Percentiles rank a stretch among this genome's conserved stretches.
These are phyloP conservation scores for Citropsis articulata DNA, from an alignment of 345 rosid species.

Conservation along the genomic window DNA sequence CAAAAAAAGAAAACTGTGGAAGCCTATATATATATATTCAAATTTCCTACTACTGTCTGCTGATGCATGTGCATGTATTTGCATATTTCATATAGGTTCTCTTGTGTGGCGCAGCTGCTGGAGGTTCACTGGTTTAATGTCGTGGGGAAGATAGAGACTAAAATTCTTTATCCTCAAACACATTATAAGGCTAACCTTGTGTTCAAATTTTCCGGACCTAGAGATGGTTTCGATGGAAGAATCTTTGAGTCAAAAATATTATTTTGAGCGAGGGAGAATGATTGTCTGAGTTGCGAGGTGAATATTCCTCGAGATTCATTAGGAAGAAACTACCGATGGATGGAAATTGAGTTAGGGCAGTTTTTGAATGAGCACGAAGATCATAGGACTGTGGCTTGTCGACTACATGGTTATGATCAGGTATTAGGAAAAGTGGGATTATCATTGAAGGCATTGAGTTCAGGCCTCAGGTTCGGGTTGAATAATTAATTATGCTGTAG, in stretches of 20 bases:
- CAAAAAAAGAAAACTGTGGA: no score
- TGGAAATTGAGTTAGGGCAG: background rate
- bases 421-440: background rate
- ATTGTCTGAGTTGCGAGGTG: background rate
- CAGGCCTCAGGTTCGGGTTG: background rate
- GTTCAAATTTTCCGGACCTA: background rate
- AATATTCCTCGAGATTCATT: background rate
- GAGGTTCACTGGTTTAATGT: conserved; percentile 16
- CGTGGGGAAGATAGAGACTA: conserved; percentile 16
- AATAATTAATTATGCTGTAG: no score
- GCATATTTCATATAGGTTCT: conserved; percentile 9
- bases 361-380: background rate
- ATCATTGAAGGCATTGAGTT: background rate
- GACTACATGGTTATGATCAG: background rate
- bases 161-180: conserved; percentile 16
- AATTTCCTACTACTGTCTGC: background rate
- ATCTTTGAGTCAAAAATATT: background rate
- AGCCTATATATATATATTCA: no score
- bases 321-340: background rate
- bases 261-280: background rate
- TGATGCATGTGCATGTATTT: background rate
- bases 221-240: background rate
- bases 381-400: background rate
- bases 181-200: conserved; percentile 28
- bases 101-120: conserved; percentile 23